Base-by-base conservation (phyloP, 495 filamentous ascomycete genomes). In the Paragyromitra xinjiangensis region DNA sequence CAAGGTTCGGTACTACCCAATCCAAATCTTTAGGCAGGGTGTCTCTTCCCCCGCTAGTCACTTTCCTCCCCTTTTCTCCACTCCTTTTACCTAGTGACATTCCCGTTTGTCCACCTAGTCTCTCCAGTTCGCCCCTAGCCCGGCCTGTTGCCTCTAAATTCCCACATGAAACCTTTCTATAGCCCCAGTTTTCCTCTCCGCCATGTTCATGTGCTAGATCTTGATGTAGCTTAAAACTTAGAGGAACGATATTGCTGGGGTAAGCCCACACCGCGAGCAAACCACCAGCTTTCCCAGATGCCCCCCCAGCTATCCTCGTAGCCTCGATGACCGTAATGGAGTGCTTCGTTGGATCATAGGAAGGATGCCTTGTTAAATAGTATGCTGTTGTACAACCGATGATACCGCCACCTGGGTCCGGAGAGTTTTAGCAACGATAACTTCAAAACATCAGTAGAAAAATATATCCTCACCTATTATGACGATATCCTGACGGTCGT, bases 371-470 rank as follows among this genome's bases (percentile, higher is more conserved):
- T 1, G 94, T 95, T 14, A 99, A 86, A 82, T 92, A 98, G 84
- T 99, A 99, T 65, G 95, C 95, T 14, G 93, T 93, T 69, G 93
- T 95, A 83, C 91, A 92, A 80, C 95, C 95, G 81, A 99, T 97
- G 69, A 99, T 94, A 81, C 95, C 95, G 79, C 95, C 95, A 78
- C 95, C 95, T 94, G 68, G 39, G 71, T 72, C 26, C 24, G 14
- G 44, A 42, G 42, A 64, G 29, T 66, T 62, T 68, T 37, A 80
- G 69, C 51, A 59, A 69, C 3, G 24, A 48, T 19, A 16, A 40
- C 48, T 24, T 39, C 19, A 65, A 50, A 6, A 19, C 12, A 64
- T 22, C 3, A 75, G 37, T 29, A 24, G 37, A 40, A 61, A 24
- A 12, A 40, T 44, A 39, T 51, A 63, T 50, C 42, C 68, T 37